A percentile compares a stretch with the other conserved stretches of the same genome.
These are phyloP conservation scores for Plasmopara muralis DNA, from an alignment of 352 stramenopile genomes.

Conservation along the genomic window DNA sequence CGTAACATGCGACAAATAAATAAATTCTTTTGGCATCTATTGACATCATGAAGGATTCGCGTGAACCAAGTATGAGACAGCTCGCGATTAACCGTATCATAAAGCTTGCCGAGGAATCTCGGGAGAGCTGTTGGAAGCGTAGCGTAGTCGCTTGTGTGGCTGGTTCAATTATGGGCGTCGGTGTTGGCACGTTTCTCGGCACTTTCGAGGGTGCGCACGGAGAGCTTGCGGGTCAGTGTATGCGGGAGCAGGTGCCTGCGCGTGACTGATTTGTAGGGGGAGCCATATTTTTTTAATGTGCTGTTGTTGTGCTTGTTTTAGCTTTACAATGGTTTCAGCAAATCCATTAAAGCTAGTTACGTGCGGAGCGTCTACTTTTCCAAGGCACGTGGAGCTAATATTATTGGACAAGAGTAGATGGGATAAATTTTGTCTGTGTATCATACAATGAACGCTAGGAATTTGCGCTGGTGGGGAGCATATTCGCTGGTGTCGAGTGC, in stretches of 20 bases:
- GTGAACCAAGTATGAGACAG: constrained; percentile 29
- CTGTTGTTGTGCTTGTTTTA: constrained; percentile 15
- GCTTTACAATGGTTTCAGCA: constrained; percentile 82
- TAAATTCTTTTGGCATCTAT: neutral
- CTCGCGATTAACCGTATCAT: constrained; percentile 37
- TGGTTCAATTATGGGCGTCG: constrained; percentile 71
- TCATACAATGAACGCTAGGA: constrained; percentile 33
- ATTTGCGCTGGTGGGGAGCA: constrained; percentile 71
- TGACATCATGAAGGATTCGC: constrained; percentile 12
- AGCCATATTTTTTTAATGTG: neutral
- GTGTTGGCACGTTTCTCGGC: constrained; percentile 78
- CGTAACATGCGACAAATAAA: no score
- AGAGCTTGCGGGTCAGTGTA: constrained; percentile 77
- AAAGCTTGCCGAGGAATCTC: constrained; percentile 75
- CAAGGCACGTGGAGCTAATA: constrained; percentile 35
- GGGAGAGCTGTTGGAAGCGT: constrained; percentile 81
- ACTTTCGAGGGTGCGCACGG: constrained; percentile 84
- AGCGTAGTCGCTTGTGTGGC: constrained; percentile 68
- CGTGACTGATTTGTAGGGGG: neutral
- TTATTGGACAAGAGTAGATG: no score
- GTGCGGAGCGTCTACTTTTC: constrained; percentile 82
- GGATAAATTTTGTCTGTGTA: neutral
- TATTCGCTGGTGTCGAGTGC: constrained; percentile 80
- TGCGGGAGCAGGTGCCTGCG: constrained; percentile 64
- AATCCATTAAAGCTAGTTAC: constrained; percentile 72